Evolutionary conservation across 2,329 filamentous ascomycete genomes (phyloP), one percentile per base, ranked within the genome.

Genomic region (Trichoderma sp.): DNA sequence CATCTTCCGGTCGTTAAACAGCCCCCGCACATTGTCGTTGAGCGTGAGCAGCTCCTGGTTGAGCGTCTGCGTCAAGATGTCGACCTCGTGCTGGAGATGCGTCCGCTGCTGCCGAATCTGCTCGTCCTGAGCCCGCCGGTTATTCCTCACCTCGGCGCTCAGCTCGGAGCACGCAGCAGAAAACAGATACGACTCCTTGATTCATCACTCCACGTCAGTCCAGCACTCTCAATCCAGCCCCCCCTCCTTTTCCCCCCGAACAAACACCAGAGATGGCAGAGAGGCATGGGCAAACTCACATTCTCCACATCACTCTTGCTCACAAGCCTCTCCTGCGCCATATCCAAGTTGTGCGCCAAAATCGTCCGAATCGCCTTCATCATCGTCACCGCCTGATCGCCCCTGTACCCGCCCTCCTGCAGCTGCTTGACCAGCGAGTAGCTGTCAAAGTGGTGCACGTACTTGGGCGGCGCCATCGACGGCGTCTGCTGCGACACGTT

Each of bases 1-100:
- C 91, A 98, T 96, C 75, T 94, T 95, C 50, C 96, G 87, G 75
- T 99, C 94, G 73, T 98, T 94, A 75, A 98, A 97, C 84, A 97
- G 90, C 65, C 92, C 94, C 75, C 93, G 92, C n/a, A 98, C 84
- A 63, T 93, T 92, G 74, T 99, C 94, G 71, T 92, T 95, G 66
- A 98, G 80, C 41, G 86, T 90, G 63, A 88, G 79, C 28, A 93
- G 82, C 74, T 98, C 93, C 77, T 97, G 93, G 41, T 88, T 91
- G 66, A 97, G 81, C 55, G 89, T 86, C 79, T 98, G 95, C 63
- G 86, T 88, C 63, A 97, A 76, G 19, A 97, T 96, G 75, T 99
- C 95, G n/a, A 93, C 88, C 76, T 98, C 95, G 75, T 97, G 93
- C 79, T 97, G 93, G 69, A 99, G 78, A 56, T 93, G 88, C 4